Evolutionary conservation across 1,284 basidiomycete species (phyloP), one percentile per base, ranked within the genome.

Genomic region (Cryptococcus hybrid): DNA sequence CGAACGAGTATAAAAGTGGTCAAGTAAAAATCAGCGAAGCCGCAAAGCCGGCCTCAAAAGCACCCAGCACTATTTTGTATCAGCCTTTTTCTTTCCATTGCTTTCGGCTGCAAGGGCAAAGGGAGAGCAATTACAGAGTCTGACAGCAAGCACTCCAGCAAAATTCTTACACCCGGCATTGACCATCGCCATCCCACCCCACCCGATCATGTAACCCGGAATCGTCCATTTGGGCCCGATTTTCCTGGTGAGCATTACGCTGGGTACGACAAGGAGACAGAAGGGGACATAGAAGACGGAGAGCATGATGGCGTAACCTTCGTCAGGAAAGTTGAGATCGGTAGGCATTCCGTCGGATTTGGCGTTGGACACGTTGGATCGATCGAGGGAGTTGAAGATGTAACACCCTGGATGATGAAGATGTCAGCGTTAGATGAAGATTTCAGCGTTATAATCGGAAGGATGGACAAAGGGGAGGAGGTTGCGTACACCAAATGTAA

Each of bases 1-100:
- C 42, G 77, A 75, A 39, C 82, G 74, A 57, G 77, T 81, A 63
- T 83, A 83, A 58, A 83, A 18, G 44, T 57, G 5, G 62, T 49
- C 12, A 64, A 54, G 51, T 62, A 64, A 45, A 47, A 51, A 67
- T 61, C 24, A 65, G 36, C 5, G 57, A 59, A 35, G 65, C 43
- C 35, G 54, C 53, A 18, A 64, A 58, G 7, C 58, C 50, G 24
- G 51, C 57, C 51, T 61, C 59, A 47, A 57, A 61, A 35, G 9
- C 18, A 15, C 11, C 30, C 15, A 53, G 34, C 43, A 15, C 48
- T 39, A 38, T 11, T 51, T 15, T 5, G 7, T 12, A 37, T 51
- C 48, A 18, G 48, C 11, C 36, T 39, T 18, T 35, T 12, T 18
- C 18, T 18, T 18, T 18, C 18, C 18, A 18, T 18, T 18, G 18